These are phyloP conservation scores for Fusarium haematococcum DNA, from an alignment of 2,329 filamentous ascomycete species.

Conservation along the genomic window DNA sequence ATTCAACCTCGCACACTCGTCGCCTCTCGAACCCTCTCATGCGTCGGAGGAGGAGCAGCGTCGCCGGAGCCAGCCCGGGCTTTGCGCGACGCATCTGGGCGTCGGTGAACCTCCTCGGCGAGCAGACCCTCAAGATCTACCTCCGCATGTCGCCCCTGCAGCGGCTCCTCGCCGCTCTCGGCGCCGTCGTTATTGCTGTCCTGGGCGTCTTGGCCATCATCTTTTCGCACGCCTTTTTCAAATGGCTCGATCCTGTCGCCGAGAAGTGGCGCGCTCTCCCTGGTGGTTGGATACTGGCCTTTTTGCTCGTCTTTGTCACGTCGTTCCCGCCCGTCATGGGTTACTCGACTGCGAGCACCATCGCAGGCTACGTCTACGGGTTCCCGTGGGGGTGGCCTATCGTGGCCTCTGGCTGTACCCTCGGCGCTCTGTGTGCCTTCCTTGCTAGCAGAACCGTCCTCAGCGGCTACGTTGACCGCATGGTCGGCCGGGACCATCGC, in stretches of 20 bases:
- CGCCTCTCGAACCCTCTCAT: conserved; percentile 59
- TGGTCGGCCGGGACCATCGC: conserved; percentile 85
- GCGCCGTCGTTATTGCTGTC: conserved; percentile 62
- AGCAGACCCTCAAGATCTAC: conserved; percentile 62
- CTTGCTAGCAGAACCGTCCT: conserved; percentile 83
- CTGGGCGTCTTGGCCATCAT: conserved; percentile 77
- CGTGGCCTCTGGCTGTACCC: conserved; percentile 80
- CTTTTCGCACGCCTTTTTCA: conserved; percentile 85
- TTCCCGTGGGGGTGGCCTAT: conserved; percentile 81
- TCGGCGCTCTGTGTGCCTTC: conserved; percentile 84
- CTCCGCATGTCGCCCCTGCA: conserved; percentile 70
- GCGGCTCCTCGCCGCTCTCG: conserved; percentile 67
- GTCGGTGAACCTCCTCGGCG: conserved; percentile 57
- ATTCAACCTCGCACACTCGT: conserved; percentile 35
- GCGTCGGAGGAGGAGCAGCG: conserved; percentile 39
- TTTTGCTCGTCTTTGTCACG: conserved; percentile 78
- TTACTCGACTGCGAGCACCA: conserved; percentile 78
- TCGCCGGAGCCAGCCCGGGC: conserved; percentile 32
- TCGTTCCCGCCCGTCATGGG: conserved; percentile 91
- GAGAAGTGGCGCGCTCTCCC: conserved; percentile 80
- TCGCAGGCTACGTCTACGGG: conserved; percentile 67
- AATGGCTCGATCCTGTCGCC: conserved; percentile 77
- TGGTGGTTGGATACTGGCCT: conserved; percentile 81
- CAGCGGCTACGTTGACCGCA: conserved; percentile 79
- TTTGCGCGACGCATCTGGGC: conserved; percentile 48